Evolutionary conservation across 371 early-diverging fungal species (phyloP).

Genomic region (Lichtheimia hyalospora): DNA sequence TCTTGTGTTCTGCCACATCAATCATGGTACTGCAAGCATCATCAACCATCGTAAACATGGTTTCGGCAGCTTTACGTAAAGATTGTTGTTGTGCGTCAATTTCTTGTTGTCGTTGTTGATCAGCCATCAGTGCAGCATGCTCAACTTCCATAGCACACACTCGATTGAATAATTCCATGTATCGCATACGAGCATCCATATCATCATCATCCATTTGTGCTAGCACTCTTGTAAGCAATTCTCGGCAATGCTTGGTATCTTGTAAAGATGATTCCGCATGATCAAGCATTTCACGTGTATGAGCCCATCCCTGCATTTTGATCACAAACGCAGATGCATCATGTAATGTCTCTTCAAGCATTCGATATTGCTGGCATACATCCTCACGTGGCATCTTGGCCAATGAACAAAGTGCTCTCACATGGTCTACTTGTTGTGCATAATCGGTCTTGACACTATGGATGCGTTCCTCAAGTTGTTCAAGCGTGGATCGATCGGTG

Average conservation of each 20-base stretch:
- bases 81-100: not conserved
- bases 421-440: too few relatives aligned
- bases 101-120: constrained; percentile 1
- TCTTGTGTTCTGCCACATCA: too few relatives aligned
- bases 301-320: not conserved
- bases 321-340: not conserved
- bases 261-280: not conserved
- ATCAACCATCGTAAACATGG: too few relatives aligned
- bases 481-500: too few relatives aligned
- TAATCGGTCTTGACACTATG: too few relatives aligned
- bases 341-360: not conserved
- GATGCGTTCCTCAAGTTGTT: too few relatives aligned
- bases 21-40: too few relatives aligned
- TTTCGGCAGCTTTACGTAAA: too few relatives aligned
- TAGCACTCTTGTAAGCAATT: not conserved
- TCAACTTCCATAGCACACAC: not conserved
- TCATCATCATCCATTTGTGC: constrained; percentile 1
- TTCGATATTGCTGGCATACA: not conserved
- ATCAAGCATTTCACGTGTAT: not conserved
- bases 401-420: too few relatives aligned
- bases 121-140: not conserved
- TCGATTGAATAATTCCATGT: not conserved
- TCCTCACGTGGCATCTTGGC: too few relatives aligned
- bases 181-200: constrained; percentile 1
- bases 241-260: not conserved